Base-by-base conservation (phyloP, 2,329 filamentous ascomycete species). In the Arthrocladium fulminans region DNA sequence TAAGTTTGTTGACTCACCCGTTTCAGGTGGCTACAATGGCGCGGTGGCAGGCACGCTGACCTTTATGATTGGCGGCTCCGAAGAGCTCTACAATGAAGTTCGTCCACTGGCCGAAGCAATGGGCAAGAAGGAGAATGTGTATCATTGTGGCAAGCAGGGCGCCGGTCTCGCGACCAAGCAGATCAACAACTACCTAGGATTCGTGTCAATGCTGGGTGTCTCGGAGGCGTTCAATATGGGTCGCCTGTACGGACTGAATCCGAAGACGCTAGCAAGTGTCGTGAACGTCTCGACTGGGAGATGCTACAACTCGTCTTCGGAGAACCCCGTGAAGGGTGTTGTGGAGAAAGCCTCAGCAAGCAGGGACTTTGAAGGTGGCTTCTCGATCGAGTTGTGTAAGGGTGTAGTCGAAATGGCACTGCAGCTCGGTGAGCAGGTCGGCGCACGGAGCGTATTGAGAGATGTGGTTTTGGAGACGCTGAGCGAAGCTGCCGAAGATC, bases 311-410 rank as follows among this genome's bases (percentile, higher is more conserved):
- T 59, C 57, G 5, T 49, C 51, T 17, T 49, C 60, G 42, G 55
- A 51, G 25, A 62, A 62, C 46, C 61, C 61, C 1, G 60, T 63
- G 2, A 59, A 60, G 1, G 67, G 67, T 1, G 64, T 77, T 1
- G 68, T 65, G 46, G 58, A 66, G 1, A 66, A 65, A 49, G 65
- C 65, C 10, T 65, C 67, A 7, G 65, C 64, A 17, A 65, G 61
- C 10, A 58, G 63, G 17, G 63, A 59, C 12, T 68, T 68, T 45
- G 62, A 67, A 47, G 64, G 64, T 9, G 67, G 66, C 1, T 68
- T 81, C 60, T 73, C 76, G 38, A 73, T 80, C 4, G 70, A 79
- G 58, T 56, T 81, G 55, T 81, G 81, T 75, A 68, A 67, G 51
- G 80, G 80, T 57, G 77, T 81, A 55, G 73, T 81, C 49, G 65